A percentile compares a stretch with the other conserved stretches of the same genome.
Evolutionary conservation across 371 early-diverging fungal species (phyloP).

Genomic region (Conidiobolus incongruus): DNA sequence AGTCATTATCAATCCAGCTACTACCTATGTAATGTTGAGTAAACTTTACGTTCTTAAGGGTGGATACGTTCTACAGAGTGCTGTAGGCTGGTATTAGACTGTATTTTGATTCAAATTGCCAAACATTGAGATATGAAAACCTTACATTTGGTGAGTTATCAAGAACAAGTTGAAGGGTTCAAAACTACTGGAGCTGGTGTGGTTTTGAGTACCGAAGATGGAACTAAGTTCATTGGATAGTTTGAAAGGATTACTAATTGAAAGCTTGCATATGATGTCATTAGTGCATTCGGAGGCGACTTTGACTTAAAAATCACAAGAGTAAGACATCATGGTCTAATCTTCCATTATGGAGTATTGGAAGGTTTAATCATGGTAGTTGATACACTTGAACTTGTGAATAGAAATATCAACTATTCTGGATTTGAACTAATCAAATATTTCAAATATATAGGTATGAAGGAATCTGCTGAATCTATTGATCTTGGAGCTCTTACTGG

Average conservation of each 20-base stretch:
- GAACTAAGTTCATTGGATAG: not conserved
- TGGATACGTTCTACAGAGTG: not conserved
- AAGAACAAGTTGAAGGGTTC: not conserved
- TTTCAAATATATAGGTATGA: no score
- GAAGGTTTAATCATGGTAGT: no score
- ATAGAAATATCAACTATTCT: no score
- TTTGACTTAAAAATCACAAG: not conserved
- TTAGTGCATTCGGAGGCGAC: slow-evolving; percentile 2
- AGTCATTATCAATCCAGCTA: not conserved
- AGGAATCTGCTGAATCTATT: no score
- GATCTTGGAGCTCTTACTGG: no score
- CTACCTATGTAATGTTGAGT: not conserved
- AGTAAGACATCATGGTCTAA: no score
- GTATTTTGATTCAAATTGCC: not conserved
- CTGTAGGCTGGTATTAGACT: not conserved
- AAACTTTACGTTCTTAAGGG: not conserved
- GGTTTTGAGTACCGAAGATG: not conserved
- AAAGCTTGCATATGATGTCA: not conserved
- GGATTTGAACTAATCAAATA: no score
- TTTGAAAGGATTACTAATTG: not conserved
- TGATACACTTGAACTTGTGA: no score
- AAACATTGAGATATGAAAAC: no score
- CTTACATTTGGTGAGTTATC: not conserved
- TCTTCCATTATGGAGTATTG: no score
- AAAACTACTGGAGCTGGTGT: not conserved